phyloP scores from a whole-genome alignment of 2,329 filamentous ascomycete genomes.

The Penicillium nordicum region DNA sequence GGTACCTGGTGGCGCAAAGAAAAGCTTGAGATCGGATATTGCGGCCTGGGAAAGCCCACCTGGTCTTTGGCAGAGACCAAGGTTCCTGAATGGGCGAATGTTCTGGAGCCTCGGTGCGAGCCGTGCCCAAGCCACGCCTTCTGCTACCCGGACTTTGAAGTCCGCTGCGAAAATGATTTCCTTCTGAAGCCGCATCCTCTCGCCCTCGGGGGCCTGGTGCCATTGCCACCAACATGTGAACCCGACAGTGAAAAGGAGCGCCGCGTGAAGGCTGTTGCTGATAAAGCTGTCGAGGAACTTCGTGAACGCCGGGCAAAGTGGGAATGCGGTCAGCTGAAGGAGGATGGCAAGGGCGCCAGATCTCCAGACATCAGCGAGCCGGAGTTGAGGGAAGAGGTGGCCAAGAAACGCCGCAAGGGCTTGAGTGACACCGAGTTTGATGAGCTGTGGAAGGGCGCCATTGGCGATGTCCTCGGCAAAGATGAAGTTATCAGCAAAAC shows the following conservation, averaged over 20 bases:
- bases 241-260: conserved; percentile 90
- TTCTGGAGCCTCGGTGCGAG: conserved; percentile 78
- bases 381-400: conserved; percentile 73
- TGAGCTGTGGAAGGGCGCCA: conserved; percentile 61
- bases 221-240: conserved; percentile 86
- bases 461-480: conserved; percentile 50
- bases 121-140: conserved; percentile 86
- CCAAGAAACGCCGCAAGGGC: conserved; percentile 71
- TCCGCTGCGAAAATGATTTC: conserved; percentile 82
- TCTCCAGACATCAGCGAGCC: conserved; percentile 65
- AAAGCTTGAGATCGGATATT: conserved; percentile 94
- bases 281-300: conserved; percentile 82
- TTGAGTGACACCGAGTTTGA: conserved; percentile 89
- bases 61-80: conserved; percentile 58
- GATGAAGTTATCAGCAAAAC: conserved; percentile 59
- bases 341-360: conserved; percentile 57
- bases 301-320: conserved; percentile 81
- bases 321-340: conserved; percentile 77
- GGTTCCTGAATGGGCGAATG: conserved; percentile 69
- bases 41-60: conserved; percentile 70
- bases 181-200: conserved; percentile 80
- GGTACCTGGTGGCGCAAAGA: conserved; percentile 86
- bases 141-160: conserved; percentile 74
- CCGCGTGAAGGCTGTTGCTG: conserved; percentile 79
- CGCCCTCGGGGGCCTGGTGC: conserved; percentile 73